Conservation (phyloP, 148 eudicot species). For the Rhododendron mucronatum region DNA sequence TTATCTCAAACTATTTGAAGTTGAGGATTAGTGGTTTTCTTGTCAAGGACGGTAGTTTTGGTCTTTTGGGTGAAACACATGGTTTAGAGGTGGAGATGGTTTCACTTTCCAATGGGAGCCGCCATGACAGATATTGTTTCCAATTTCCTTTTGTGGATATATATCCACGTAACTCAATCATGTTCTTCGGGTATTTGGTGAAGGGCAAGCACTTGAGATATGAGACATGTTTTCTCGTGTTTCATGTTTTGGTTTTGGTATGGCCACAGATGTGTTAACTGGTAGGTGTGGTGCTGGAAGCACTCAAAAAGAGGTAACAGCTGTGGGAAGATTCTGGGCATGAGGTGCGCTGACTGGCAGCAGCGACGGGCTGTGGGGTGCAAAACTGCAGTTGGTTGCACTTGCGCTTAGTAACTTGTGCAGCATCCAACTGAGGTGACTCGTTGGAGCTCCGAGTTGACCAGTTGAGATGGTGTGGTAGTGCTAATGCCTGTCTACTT, state of each 20-base stretch:
- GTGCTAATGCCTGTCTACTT: background rate
- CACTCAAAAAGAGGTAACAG: background rate
- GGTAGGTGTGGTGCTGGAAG: background rate
- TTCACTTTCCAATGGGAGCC: background rate
- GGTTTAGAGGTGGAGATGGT: background rate
- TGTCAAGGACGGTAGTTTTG: background rate
- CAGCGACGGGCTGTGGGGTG: background rate
- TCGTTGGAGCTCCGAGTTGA: background rate
- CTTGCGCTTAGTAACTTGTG: background rate
- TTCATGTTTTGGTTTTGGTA: background rate
- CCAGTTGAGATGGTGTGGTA: background rate
- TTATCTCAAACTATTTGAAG: background rate
- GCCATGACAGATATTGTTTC: background rate
- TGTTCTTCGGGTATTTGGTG: background rate
- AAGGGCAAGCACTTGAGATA: background rate
- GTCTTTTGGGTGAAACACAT: background rate
- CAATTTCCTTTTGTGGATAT: background rate
- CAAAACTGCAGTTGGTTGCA: background rate
- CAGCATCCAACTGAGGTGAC: background rate
- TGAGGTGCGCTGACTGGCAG: background rate
- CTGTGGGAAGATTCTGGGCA: background rate
- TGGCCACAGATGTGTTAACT: background rate
- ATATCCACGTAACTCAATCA: background rate
- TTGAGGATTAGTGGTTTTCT: background rate
- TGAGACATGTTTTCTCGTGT: background rate